Conservation (phyloP, 2,329 filamentous ascomycete species). For the Plectosphaerella plurivora region DNA sequence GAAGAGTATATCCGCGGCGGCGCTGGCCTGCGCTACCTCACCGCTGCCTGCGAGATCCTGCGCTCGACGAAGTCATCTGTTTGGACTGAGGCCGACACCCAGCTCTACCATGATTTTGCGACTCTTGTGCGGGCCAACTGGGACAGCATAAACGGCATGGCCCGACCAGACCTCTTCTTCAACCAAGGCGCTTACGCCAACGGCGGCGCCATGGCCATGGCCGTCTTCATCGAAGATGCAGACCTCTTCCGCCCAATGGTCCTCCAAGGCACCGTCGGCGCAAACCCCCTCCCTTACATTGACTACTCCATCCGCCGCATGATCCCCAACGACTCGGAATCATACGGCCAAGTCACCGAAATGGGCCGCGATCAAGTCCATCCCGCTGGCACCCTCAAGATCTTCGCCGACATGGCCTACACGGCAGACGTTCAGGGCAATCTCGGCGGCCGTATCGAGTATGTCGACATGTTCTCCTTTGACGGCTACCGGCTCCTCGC, state of each 20-base stretch:
- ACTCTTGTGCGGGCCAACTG: background rate
- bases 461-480: slow-evolving; percentile 25
- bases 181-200: slow-evolving; percentile 29
- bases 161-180: slow-evolving; percentile 22
- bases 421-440: slow-evolving; percentile 30
- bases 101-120: background rate
- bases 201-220: slow-evolving; percentile 8
- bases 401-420: slow-evolving; percentile 28
- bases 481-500: slow-evolving; percentile 14
- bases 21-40: background rate
- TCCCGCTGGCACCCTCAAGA: slow-evolving; percentile 24
- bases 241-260: background rate
- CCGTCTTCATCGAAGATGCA: background rate
- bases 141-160: background rate
- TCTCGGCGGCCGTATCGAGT: background rate
- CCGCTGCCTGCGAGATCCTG: background rate
- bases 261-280: background rate
- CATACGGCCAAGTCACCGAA: slow-evolving; percentile 29
- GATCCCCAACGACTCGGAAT: slow-evolving; percentile 25
- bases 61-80: background rate
- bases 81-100: background rate
- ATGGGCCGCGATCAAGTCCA: slow-evolving; percentile 35
- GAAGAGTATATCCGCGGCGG: background rate
- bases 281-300: slow-evolving; percentile 7
- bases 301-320: slow-evolving; percentile 23